Conservation (phyloP, 2,329 filamentous ascomycete species). For the Torrubiella hemipterigena region DNA sequence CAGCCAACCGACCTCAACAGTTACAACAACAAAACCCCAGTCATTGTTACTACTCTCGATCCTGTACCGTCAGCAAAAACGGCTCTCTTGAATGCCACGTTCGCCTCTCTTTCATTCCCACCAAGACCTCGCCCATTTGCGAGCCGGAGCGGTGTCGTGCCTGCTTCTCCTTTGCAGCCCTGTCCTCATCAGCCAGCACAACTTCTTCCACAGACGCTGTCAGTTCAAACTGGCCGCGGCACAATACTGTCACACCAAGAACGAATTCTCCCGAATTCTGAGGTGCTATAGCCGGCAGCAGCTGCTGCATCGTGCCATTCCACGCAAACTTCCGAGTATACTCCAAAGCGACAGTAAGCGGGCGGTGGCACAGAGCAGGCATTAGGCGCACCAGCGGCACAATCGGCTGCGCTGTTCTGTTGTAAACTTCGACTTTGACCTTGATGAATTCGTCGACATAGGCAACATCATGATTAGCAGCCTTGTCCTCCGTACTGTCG, state of each 20-base stretch:
- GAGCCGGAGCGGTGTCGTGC: conserved; percentile 37
- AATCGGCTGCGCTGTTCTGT: conserved; percentile 57
- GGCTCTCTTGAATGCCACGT: conserved; percentile 53
- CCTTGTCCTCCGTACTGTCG: conserved; percentile 11
- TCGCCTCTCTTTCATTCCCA: conserved; percentile 47
- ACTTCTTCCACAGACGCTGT: conserved; percentile 74
- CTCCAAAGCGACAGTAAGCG: conserved; percentile 63
- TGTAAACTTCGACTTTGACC: conserved; percentile 59
- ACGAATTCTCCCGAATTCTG: conserved; percentile 47
- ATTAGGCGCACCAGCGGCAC: conserved; percentile 64
- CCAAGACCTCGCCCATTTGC: conserved; percentile 45
- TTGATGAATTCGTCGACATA: conserved; percentile 47
- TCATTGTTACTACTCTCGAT: conserved; percentile 16
- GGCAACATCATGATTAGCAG: conserved; percentile 12
- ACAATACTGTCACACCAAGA: conserved; percentile 63
- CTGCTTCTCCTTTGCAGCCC: conserved; percentile 13
- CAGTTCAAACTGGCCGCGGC: conserved; percentile 72
- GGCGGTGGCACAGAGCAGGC: conserved; percentile 63
- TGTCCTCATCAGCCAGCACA: conserved; percentile 32
- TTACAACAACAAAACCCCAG: too few relatives aligned
- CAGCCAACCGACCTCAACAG: too few relatives aligned
- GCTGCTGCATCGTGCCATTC: conserved; percentile 73
- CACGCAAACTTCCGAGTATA: conserved; percentile 72
- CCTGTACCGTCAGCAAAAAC: conserved; percentile 41
- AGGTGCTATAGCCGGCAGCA: conserved; percentile 50